Conservation (phyloP, 805 yeast genomes). For the Metschnikowia rubicola region DNA sequence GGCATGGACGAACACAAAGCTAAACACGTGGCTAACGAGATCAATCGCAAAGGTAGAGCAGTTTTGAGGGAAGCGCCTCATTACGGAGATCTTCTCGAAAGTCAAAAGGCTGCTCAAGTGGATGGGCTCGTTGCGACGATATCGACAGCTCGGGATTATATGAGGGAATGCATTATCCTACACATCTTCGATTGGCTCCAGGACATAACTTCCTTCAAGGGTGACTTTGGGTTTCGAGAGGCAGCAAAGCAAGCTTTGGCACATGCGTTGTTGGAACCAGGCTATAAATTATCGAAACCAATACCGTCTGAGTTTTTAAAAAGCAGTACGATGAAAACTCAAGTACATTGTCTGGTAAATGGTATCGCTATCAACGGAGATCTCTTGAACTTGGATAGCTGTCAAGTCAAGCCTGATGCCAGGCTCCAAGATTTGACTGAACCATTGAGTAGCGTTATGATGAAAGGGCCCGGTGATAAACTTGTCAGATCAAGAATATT, state of each 20-base stretch:
- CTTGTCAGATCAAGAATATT: slow-evolving; percentile 51
- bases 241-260: slow-evolving; percentile 41
- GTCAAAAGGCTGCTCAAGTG: slow-evolving; percentile 38
- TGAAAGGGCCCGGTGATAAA: slow-evolving; percentile 1
- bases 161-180: slow-evolving; percentile 46
- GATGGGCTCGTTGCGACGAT: slow-evolving; percentile 58
- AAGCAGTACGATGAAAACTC: slow-evolving; percentile 9
- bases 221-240: slow-evolving; percentile 23
- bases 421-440: not conserved
- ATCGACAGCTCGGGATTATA: slow-evolving; percentile 46
- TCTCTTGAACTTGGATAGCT: slow-evolving; percentile 23
- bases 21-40: slow-evolving; percentile 36
- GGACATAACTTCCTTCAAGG: slow-evolving; percentile 29
- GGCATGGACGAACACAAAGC: slow-evolving; percentile 27
- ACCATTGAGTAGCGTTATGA: not conserved
- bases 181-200: slow-evolving; percentile 51
- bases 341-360: slow-evolving; percentile 27
- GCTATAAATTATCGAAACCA: slow-evolving; percentile 29
- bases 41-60: slow-evolving; percentile 51
- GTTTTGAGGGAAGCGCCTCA: slow-evolving; percentile 35
- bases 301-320: slow-evolving; percentile 24
- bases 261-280: slow-evolving; percentile 39
- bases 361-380: slow-evolving; percentile 30
- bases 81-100: slow-evolving; percentile 23
- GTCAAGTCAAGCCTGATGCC: slow-evolving; percentile 13